Conservation (phyloP, 495 filamentous ascomycete species). For the Penicillium herquei region DNA sequence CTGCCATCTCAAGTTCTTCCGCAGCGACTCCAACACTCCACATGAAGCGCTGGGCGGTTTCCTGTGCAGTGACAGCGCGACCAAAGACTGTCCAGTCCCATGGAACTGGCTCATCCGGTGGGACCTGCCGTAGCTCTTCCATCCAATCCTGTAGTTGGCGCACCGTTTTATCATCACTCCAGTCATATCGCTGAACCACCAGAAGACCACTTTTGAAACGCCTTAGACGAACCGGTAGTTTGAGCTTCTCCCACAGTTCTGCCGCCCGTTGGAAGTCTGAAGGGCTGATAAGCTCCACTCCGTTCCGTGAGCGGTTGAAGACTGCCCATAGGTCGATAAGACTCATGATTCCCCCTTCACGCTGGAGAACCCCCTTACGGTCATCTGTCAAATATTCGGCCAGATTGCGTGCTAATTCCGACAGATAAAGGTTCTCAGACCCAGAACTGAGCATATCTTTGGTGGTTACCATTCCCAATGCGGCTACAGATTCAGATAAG, state of each 20-base stretch:
- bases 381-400: conserved; percentile 96
- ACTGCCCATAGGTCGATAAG: conserved; percentile 96
- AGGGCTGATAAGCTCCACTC: conserved; percentile 91
- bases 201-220: conserved; percentile 89
- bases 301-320: conserved; percentile 93
- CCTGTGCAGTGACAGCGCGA: conserved; percentile 82
- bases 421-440: conserved; percentile 61
- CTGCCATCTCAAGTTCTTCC: conserved; percentile 97
- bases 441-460: conserved; percentile 79
- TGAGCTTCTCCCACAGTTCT: conserved; percentile 81
- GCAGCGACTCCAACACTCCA: conserved; percentile 98
- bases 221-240: conserved; percentile 79
- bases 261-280: conserved; percentile 90
- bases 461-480: conserved; percentile 84
- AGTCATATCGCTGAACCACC: conserved; percentile 84
- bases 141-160: conserved; percentile 75
- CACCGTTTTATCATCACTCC: conserved; percentile 89
- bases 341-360: conserved; percentile 89
- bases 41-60: conserved; percentile 85
- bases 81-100: conserved; percentile 81
- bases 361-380: conserved; percentile 70
- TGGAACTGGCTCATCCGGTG: conserved; percentile 58
- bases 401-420: conserved; percentile 81
- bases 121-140: conserved; percentile 62
- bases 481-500: conserved; percentile 78